These are phyloP conservation scores for Jimgerdemannia lactiflua DNA, from an alignment of 192 early-diverging fungal genomes.

Conservation along the genomic window DNA sequence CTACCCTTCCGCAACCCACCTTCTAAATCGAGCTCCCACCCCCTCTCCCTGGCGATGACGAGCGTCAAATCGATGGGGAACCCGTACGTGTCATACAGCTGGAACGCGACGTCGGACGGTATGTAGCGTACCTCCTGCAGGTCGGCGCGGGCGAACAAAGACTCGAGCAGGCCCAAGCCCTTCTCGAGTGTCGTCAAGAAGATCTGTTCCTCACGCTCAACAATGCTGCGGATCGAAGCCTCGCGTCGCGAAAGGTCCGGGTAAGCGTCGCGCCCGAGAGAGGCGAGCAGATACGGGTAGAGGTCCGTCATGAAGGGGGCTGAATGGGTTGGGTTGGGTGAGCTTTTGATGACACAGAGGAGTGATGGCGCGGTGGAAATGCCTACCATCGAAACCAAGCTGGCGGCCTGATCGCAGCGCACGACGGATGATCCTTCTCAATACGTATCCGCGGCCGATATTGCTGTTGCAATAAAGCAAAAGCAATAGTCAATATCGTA, in stretches of 20 bases:
- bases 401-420: constrained; percentile 54
- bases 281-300: constrained; percentile 41
- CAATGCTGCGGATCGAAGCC: constrained; percentile 37
- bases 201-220: constrained; percentile 43
- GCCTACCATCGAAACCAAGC: constrained; percentile 45
- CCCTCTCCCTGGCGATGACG: constrained; percentile 51
- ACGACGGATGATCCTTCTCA: constrained; percentile 56
- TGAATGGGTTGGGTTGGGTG: background rate
- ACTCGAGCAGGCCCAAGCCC: constrained; percentile 42
- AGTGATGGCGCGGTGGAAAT: background rate
- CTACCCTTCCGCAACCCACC: constrained; percentile 2
- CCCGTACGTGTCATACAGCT: constrained; percentile 55
- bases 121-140: constrained; percentile 29
- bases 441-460: constrained; percentile 53
- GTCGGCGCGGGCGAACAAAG: constrained; percentile 37
- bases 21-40: constrained; percentile 51
- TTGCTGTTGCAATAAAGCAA: constrained; percentile 25
- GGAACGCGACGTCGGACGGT: constrained; percentile 45
- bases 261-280: constrained; percentile 33
- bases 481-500: background rate
- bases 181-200: constrained; percentile 47
- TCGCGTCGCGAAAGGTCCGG: constrained; percentile 38
- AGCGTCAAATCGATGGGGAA: constrained; percentile 56
- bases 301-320: constrained; percentile 49
- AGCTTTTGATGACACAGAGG: background rate